Evolutionary conservation across 257 asterid species (phyloP).

Genomic region (Primulina huaijiensis): DNA sequence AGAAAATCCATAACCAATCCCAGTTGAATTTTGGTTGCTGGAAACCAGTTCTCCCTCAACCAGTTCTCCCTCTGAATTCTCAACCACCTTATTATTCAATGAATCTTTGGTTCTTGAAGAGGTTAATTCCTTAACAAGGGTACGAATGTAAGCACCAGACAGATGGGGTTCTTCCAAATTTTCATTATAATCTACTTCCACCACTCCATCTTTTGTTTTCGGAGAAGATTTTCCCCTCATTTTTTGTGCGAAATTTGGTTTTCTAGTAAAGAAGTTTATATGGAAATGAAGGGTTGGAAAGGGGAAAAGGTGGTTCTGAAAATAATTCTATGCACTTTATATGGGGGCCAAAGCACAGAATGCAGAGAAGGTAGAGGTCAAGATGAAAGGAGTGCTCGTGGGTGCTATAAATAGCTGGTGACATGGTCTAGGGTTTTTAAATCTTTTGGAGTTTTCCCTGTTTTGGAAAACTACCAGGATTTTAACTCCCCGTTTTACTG

Average conservation of each 20-base stretch:
- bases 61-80: conserved; percentile 44
- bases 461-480: conserved; percentile 52
- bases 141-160: conserved; percentile 91
- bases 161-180: conserved; percentile 63
- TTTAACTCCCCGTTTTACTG: conserved; percentile 4
- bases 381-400: conserved; percentile 46
- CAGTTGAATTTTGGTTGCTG: conserved; percentile 32
- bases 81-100: conserved; percentile 37
- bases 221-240: conserved; percentile 83
- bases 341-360: conserved; percentile 57
- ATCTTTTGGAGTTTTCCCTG: conserved; percentile 53
- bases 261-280: conserved; percentile 10
- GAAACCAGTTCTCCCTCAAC: conserved; percentile 46
- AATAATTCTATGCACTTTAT: conserved; percentile 37
- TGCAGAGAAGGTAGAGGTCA: conserved; percentile 58
- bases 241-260: conserved; percentile 16
- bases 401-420: conserved; percentile 78
- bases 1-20: conserved; percentile 30
- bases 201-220: conserved; percentile 44
- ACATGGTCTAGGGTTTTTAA: conserved; percentile 39
- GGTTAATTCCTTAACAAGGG: conserved; percentile 83
- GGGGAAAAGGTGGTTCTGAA: conserved; percentile 32
- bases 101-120: conserved; percentile 73
- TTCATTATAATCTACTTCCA: conserved; percentile 43
- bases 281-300: conserved; percentile 32